Base-by-base conservation (phyloP, 345 rosid genomes). In the Salix viminalis region DNA sequence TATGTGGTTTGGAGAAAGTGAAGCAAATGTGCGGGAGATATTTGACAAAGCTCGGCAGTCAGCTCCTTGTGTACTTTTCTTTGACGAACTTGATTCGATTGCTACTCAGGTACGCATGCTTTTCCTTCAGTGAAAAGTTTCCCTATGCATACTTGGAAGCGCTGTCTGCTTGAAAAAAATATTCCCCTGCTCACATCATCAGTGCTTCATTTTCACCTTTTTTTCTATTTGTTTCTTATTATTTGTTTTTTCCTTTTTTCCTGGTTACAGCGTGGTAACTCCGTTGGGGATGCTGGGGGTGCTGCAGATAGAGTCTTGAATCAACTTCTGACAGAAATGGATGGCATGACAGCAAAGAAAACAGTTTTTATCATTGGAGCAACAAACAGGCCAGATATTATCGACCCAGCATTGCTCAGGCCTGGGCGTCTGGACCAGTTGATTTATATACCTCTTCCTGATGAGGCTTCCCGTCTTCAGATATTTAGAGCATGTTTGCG, bases 1-100 rank as follows among this genome's bases (percentile, higher is more conserved):
- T 54, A 80, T 80, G 86, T 83, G 86, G 83, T 83, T 83, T 67
- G 83, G 86, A 39, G 86, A 83, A 62, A 77, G 86, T 71, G 86
- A 83, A 68, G 86, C 83, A 46, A 80, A 83, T 74, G 86, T 80
- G 26, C 72, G 81, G 39, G 83, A 80, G 56, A 79, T 79, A 42
- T 79, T 83, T 39, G 86, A 83, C 81, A 83, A 83, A 79, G 85
- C 85, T 36, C 69, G 77, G 8, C 86, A 80, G 48, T 83, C 86
- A 50, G 86, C 83, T 68, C 83, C 86, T 3, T 83, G 86, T 24
- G 83, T 77, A 13, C 84, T 84, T 37, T 80, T 78, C 86, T 84
- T 84, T 50, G 84, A 84, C 15, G 82, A 84, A 65, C 84, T 84
- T 42, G 82, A 84, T 80, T 84, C 80, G 7, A 80, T 80, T 67